Conservation (phyloP, 768 basidiomycete species). For the Xerocomellus amylosporus region DNA sequence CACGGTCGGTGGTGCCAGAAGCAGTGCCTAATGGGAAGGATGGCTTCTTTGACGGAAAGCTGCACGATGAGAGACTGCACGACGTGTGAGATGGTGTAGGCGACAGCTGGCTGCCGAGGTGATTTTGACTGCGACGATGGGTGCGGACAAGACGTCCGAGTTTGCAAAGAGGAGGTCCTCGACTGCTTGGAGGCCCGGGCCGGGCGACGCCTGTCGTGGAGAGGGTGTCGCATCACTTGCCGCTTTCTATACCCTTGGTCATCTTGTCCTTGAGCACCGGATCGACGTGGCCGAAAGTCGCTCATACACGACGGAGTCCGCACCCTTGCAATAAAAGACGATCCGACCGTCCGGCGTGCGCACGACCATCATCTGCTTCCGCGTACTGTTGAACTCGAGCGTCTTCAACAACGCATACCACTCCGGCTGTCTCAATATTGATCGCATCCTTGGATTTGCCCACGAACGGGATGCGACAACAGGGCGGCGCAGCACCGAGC, state of each 20-base stretch:
- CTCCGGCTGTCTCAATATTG: slow-evolving; percentile 83
- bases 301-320: slow-evolving; percentile 91
- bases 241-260: slow-evolving; percentile 88
- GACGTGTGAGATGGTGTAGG: slow-evolving; percentile 5
- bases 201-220: slow-evolving; percentile 57
- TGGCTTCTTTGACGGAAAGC: slow-evolving; percentile 94
- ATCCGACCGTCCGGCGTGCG: slow-evolving; percentile 81
- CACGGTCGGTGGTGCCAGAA: slow-evolving; percentile 71
- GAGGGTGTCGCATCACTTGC: slow-evolving; percentile 35
- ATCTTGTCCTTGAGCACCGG: slow-evolving; percentile 71
- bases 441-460: slow-evolving; percentile 67
- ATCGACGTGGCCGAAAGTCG: slow-evolving; percentile 76
- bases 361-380: slow-evolving; percentile 94
- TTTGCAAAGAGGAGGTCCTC: slow-evolving; percentile 86
- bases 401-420: slow-evolving; percentile 74
- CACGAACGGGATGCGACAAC: slow-evolving; percentile 89
- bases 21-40: too few species aligned
- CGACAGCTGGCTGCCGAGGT: slow-evolving; percentile 50
- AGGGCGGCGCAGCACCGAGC: too few species aligned
- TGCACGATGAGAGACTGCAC: slow-evolving; percentile 86
- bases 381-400: slow-evolving; percentile 90
- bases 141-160: slow-evolving; percentile 76
- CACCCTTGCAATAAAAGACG: slow-evolving; percentile 93
- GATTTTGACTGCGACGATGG: slow-evolving; percentile 85
- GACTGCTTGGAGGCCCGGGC: slow-evolving; percentile 64